Evolutionary conservation across 768 basidiomycete species (phyloP).

Genomic region (Calocybe cyanea): DNA sequence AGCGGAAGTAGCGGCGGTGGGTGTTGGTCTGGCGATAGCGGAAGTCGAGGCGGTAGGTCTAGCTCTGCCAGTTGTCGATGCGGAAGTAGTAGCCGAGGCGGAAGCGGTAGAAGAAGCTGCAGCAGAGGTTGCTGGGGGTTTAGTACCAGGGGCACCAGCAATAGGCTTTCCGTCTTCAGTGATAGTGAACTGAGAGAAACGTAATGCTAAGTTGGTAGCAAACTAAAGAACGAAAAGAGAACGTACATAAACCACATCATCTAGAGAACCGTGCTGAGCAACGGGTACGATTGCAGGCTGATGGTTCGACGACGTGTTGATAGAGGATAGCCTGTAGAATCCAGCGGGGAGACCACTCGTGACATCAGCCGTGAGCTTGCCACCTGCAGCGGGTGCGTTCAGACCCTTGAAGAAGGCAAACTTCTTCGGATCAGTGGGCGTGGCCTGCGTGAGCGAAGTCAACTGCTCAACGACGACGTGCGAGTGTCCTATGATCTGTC

Average conservation of each 20-base stretch:
- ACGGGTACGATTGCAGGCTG: conserved; percentile 43
- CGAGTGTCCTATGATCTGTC: conserved; percentile 40
- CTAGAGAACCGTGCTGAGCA: conserved; percentile 48
- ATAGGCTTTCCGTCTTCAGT: conserved; percentile 27
- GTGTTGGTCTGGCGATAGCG: conserved; percentile 11
- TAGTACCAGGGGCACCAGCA: conserved; percentile 17
- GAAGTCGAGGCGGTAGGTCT: conserved; percentile 10
- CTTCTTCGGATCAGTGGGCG: conserved; percentile 40
- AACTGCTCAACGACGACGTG: conserved; percentile 42
- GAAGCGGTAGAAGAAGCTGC: conserved; percentile 11
- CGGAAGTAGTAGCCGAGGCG: conserved; percentile 10
- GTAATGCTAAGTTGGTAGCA: not conserved
- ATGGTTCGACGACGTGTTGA: conserved; percentile 48
- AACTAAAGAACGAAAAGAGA: not conserved
- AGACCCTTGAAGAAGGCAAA: conserved; percentile 68
- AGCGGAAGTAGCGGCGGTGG: conserved; percentile 1
- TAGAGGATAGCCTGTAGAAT: conserved; percentile 52
- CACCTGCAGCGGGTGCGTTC: conserved; percentile 46
- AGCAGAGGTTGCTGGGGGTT: conserved; percentile 11
- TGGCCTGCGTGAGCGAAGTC: conserved; percentile 28
- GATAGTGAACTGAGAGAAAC: conserved; percentile 27
- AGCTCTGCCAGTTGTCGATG: conserved; percentile 9
- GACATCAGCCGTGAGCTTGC: conserved; percentile 43
- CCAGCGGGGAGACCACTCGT: conserved; percentile 52
- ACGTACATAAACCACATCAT: conserved; percentile 45